phyloP scores from a whole-genome alignment of 306 rosid genomes.

The Acacia crassicarpa region DNA sequence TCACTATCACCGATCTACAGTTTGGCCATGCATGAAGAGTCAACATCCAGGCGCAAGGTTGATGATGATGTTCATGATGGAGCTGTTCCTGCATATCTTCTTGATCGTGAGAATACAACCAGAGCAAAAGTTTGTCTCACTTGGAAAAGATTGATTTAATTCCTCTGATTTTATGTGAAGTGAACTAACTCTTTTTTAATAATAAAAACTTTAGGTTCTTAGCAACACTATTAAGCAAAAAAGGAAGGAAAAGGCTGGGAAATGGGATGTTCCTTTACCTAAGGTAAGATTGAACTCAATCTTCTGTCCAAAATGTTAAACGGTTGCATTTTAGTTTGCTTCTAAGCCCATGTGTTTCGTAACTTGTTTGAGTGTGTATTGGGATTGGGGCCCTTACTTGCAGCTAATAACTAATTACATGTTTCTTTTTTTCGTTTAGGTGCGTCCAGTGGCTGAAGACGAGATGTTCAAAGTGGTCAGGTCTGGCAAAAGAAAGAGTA shows the following conservation, averaged over 20 bases:
- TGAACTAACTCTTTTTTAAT: constrained; percentile 2
- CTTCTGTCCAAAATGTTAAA: not conserved
- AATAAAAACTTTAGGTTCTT: constrained; percentile 55
- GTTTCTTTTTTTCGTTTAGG: constrained; percentile 36
- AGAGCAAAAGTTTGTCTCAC: constrained; percentile 65
- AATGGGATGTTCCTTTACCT: constrained; percentile 97
- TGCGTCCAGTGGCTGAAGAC: constrained; percentile 78
- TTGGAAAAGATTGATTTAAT: not conserved
- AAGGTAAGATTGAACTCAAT: constrained; percentile 44
- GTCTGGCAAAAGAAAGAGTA: constrained; percentile 70
- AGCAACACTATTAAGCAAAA: constrained; percentile 94
- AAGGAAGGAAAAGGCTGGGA: constrained; percentile 95
- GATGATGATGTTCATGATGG: constrained; percentile 87
- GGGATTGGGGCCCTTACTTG: not conserved
- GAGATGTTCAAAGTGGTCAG: constrained; percentile 77
- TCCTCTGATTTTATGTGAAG: not conserved
- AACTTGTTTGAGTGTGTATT: not conserved
- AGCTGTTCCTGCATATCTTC: constrained; percentile 77
- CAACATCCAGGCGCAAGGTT: constrained; percentile 71
- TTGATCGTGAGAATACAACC: constrained; percentile 87
- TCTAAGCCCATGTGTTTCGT: not conserved
- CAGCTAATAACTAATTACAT: not conserved
- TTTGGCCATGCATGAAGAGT: constrained; percentile 87
- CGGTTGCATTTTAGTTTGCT: not conserved
- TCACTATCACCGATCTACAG: constrained; percentile 33